Percentiles rank a stretch among this genome's conserved stretches.
These are phyloP conservation scores for Lecanicillium sp. DNA, from an alignment of 2,329 filamentous ascomycete species.

Conservation along the genomic window DNA sequence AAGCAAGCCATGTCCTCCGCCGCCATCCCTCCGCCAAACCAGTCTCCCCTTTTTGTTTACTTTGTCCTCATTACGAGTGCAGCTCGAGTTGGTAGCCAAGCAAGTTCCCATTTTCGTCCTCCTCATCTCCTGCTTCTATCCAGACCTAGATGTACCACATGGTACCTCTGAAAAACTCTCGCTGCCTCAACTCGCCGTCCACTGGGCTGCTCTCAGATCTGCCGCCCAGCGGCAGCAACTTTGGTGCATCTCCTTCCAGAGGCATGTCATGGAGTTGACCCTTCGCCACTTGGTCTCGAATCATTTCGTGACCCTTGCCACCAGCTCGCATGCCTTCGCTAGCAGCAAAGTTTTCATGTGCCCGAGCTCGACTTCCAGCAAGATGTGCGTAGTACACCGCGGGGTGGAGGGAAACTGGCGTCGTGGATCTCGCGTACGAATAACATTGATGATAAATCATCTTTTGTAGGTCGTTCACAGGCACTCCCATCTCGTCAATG, in stretches of 20 bases:
- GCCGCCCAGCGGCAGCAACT: conserved; percentile 23
- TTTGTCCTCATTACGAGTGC: neutral
- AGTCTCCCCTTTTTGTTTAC: conserved; percentile 23
- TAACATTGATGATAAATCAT: conserved; percentile 96
- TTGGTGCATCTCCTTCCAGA: conserved; percentile 18
- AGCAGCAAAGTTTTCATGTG: conserved; percentile 54
- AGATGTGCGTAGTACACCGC: conserved; percentile 96
- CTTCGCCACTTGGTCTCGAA: conserved; percentile 31
- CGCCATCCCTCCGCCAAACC: conserved; percentile 12
- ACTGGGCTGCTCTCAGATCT: conserved; percentile 12
- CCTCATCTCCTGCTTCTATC: conserved; percentile 5
- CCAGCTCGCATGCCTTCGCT: conserved; percentile 36
- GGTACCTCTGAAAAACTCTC: conserved; percentile 28
- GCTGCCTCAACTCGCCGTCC: conserved; percentile 22
- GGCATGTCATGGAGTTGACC: conserved; percentile 20
- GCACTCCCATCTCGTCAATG: conserved; percentile 66
- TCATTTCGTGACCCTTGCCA: conserved; percentile 34
- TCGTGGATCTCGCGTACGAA: conserved; percentile 86
- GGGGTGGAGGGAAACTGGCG: conserved; percentile 80
- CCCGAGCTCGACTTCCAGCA: conserved; percentile 69
- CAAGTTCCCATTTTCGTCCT: no score
- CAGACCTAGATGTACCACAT: conserved; percentile 36
- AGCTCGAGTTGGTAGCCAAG: no score
- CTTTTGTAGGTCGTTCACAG: conserved; percentile 64
- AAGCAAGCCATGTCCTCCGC: conserved; percentile 7